These are phyloP conservation scores for Irpex lacteus DNA, from an alignment of 1,284 basidiomycete species.

Conservation along the genomic window DNA sequence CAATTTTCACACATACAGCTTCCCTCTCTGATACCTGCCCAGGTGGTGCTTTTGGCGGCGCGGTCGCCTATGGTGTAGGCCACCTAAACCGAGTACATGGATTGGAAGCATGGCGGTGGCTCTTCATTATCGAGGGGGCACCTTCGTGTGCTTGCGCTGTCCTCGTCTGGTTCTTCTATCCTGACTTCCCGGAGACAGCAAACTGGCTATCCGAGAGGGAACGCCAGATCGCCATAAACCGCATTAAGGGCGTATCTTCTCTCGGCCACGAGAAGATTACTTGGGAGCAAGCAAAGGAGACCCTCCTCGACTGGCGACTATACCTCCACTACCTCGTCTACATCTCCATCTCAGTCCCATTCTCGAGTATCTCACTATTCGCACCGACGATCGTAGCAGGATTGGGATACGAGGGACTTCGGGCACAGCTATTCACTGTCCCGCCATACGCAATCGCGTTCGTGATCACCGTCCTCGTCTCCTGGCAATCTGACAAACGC, in stretches of 20 bases:
- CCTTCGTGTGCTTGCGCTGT: slow-evolving; percentile 13
- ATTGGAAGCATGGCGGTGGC: slow-evolving; percentile 24
- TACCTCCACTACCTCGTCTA: slow-evolving; percentile 31
- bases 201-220: slow-evolving; percentile 14
- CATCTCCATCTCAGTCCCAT: slow-evolving; percentile 30
- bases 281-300: slow-evolving; percentile 25
- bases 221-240: slow-evolving; percentile 14
- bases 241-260: slow-evolving; percentile 28
- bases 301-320: slow-evolving; percentile 30
- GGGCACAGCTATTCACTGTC: slow-evolving; percentile 56
- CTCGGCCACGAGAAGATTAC: slow-evolving; percentile 26
- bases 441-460: slow-evolving; percentile 47
- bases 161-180: slow-evolving; percentile 9
- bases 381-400: slow-evolving; percentile 34
- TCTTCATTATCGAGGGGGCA: slow-evolving; percentile 38
- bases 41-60: slow-evolving; percentile 43
- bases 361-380: slow-evolving; percentile 34
- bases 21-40: neutral
- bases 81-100: neutral
- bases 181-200: slow-evolving; percentile 13
- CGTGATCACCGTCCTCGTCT: slow-evolving; percentile 28
- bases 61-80: slow-evolving; percentile 33
- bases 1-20: neutral
- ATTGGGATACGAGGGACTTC: slow-evolving; percentile 42
- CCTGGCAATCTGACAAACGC: slow-evolving; percentile 14